Evolutionary conservation across 1,139 yeast species (phyloP), one percentile per base, ranked within the genome.

Genomic region (Scheffersomyces segobiensis): DNA sequence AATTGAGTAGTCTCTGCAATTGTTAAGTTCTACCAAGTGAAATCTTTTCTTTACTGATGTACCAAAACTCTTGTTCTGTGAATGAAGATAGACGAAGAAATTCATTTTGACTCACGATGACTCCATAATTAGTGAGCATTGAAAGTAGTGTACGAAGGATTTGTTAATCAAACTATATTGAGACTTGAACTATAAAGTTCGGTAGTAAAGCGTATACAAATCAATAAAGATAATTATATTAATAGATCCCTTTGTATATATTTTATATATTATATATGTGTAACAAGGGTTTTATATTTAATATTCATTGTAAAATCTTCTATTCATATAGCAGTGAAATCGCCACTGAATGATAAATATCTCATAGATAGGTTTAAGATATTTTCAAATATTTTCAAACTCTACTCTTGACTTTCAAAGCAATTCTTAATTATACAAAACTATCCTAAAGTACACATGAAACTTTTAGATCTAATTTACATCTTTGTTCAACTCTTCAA

Each of bases 401-500:
- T 32, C 42, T 32, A 32, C 42, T 32, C 14, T 32, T 32, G 4
- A 32, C 14, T 32, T 17, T 32, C 42, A 32, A 48, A 48, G 21
- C 50, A 48, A 47, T 20, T 48, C 21, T 48, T 48, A 48, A 48
- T 48, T 21, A 20, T 48, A 48, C 50, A 48, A 32, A 32, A 48
- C 50, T 48, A 48, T 46, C 24, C 54, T 50, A 52, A 46, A 32
- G 39, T 47, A 39, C 26, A 47, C 14, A 48, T 24, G 24, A 48
- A 47, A 48, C 21, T 24, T 48, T 47, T 49, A 48, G 22, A 52
- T 48, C 50, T 48, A 48, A 48, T 48, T 24, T 48, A 48, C 50
- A n/a, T 51, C 61, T 50, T 62, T 56, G 57, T 78, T 80, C 66
- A 79, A 72, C 53, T 72, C 72, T 32, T 78, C 72, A 51, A 79